A percentile compares a stretch with the other conserved stretches of the same genome.
phyloP scores from a whole-genome alignment of 73 alveolate species.

The Paramecium pentaurelia region DNA sequence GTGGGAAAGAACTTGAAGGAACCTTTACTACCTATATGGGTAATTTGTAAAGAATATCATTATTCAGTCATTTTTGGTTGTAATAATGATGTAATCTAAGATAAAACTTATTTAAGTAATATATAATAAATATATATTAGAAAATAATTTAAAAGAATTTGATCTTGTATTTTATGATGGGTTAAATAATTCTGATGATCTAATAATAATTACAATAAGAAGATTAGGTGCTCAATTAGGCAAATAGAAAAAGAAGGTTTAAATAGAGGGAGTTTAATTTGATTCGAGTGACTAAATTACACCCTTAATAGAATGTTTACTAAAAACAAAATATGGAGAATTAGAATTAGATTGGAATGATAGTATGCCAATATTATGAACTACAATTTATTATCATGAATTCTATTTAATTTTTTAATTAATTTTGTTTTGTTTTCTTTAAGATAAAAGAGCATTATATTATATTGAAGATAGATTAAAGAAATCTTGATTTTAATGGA shows the following conservation, averaged over 20 bases:
- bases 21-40: slow-evolving; percentile 77
- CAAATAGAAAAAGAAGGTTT: slow-evolving; percentile 3
- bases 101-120: background rate
- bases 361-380: slow-evolving; percentile 59
- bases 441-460: background rate
- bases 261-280: background rate
- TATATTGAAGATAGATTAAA: slow-evolving; percentile 4
- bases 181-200: slow-evolving; percentile 65
- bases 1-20: slow-evolving; percentile 63
- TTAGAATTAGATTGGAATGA: slow-evolving; percentile 61
- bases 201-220: slow-evolving; percentile 60
- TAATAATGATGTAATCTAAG: slow-evolving; percentile 47
- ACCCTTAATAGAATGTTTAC: slow-evolving; percentile 68
- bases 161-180: slow-evolving; percentile 74
- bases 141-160: slow-evolving; percentile 41
- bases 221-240: slow-evolving; percentile 56
- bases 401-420: no score
- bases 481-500: background rate
- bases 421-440: background rate
- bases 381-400: background rate
- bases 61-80: slow-evolving; percentile 70
- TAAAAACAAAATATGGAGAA: slow-evolving; percentile 62
- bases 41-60: slow-evolving; percentile 71
- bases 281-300: slow-evolving; percentile 39
- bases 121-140: background rate